Evolutionary conservation across 129 eudicot species (phyloP).

Genomic region (Flaveria robusta): DNA sequence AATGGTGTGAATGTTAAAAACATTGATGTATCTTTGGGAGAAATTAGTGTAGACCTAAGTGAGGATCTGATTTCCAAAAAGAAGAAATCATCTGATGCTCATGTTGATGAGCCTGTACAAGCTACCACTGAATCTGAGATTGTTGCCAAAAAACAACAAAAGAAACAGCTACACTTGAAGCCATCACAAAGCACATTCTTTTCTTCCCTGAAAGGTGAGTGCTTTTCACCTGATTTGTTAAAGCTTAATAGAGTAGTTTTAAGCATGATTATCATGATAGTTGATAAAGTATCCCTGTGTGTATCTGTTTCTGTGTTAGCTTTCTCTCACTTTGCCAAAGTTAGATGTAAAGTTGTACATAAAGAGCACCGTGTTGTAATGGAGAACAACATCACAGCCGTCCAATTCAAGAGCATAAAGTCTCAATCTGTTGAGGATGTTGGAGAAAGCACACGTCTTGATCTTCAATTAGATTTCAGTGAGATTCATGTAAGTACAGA

Average conservation of each 20-base stretch:
- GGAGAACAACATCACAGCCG: conserved; percentile 79
- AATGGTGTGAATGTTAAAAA: conserved; percentile 56
- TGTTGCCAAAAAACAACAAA: conserved; percentile 43
- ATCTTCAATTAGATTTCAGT: conserved; percentile 80
- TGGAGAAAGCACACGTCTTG: conserved; percentile 79
- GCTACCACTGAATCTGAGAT: conserved; percentile 41
- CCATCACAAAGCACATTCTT: conserved; percentile 47
- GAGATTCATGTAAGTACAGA: conserved; percentile 77
- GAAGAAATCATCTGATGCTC: conserved; percentile 45
- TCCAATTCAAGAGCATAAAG: conserved; percentile 69
- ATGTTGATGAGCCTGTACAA: conserved; percentile 33
- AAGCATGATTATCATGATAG: conserved; percentile 2
- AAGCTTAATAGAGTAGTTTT: neutral
- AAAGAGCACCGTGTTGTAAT: conserved; percentile 47
- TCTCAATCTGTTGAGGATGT: conserved; percentile 70
- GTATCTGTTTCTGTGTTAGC: conserved; percentile 32
- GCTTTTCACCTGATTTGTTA: conserved; percentile 22
- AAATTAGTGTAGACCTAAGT: conserved; percentile 51
- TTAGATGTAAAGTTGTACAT: conserved; percentile 74
- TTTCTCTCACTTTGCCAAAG: conserved; percentile 68
- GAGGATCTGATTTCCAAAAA: conserved; percentile 59
- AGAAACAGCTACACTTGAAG: conserved; percentile 46
- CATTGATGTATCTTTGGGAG: conserved; percentile 67
- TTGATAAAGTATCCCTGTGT: conserved; percentile 21
- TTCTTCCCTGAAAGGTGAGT: conserved; percentile 74